These are phyloP conservation scores for Colletotrichum neosansevieriae DNA, from an alignment of 2,329 filamentous ascomycete genomes.

Conservation along the genomic window DNA sequence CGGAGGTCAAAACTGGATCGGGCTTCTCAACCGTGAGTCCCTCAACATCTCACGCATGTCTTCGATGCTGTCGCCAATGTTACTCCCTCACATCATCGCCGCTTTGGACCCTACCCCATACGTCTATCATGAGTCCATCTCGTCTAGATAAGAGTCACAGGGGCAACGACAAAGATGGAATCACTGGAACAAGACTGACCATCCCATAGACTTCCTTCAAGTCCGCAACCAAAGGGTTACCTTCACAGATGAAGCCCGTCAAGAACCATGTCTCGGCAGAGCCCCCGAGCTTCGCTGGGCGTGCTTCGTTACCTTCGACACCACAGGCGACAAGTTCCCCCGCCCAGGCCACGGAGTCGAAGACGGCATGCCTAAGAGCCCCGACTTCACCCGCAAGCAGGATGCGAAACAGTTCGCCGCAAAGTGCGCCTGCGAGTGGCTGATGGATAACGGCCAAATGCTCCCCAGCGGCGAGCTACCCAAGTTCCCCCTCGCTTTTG, in stretches of 20 bases:
- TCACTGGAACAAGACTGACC: neutral
- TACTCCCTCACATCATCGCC: no score
- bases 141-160: no score
- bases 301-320: conserved; percentile 26
- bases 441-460: conserved; percentile 49
- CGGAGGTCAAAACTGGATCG: conserved; percentile 53
- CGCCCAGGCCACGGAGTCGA: conserved; percentile 45
- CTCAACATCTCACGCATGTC: neutral
- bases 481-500: conserved; percentile 39
- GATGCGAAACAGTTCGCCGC: conserved; percentile 67
- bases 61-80: neutral
- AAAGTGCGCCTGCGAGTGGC: conserved; percentile 58
- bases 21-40: conserved; percentile 52
- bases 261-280: conserved; percentile 30
- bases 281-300: conserved; percentile 35
- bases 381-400: conserved; percentile 43
- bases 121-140: no score
- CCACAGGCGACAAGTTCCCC: conserved; percentile 30
- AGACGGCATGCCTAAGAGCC: conserved; percentile 35
- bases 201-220: conserved; percentile 29
- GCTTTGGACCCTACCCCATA: no score
- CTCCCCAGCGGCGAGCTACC: conserved; percentile 42
- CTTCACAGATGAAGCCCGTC: conserved; percentile 31
- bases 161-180: no score
- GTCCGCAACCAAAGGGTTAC: conserved; percentile 19